Conservation (phyloP, 2,329 filamentous ascomycete genomes). For the Hypoxylon sp. region DNA sequence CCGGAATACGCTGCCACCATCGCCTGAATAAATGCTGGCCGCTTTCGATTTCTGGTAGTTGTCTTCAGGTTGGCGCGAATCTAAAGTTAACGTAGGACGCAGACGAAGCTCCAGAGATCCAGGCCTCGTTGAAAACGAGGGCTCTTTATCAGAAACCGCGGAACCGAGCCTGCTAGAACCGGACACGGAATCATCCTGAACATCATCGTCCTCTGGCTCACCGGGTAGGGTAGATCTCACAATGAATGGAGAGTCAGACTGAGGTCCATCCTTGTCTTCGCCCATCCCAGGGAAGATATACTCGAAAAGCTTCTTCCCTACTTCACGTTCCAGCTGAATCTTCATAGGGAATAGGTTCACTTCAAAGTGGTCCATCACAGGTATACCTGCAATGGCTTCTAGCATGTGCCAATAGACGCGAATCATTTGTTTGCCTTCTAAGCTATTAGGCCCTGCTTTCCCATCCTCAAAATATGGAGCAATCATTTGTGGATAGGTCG, state of each 20-base stretch:
- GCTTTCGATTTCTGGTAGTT: conserved; percentile 62
- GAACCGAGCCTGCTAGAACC: conserved; percentile 59
- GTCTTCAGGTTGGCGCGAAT: conserved; percentile 57
- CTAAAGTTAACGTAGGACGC: conserved; percentile 82
- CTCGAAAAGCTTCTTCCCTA: conserved; percentile 93
- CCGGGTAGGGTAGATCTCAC: conserved; percentile 62
- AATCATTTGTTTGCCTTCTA: conserved; percentile 84
- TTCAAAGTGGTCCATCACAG: conserved; percentile 97
- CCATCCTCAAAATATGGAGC: conserved; percentile 85
- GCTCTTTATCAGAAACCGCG: conserved; percentile 63
- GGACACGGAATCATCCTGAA: conserved; percentile 59
- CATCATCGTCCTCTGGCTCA: conserved; percentile 66
- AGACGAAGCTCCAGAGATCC: conserved; percentile 86
- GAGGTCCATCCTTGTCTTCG: conserved; percentile 64
- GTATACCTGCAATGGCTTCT: conserved; percentile 96
- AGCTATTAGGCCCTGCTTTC: conserved; percentile 65
- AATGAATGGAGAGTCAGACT: conserved; percentile 74
- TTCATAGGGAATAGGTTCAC: conserved; percentile 94
- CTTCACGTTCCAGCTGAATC: conserved; percentile 92
- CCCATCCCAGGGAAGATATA: conserved; percentile 95
- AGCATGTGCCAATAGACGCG: conserved; percentile 98
- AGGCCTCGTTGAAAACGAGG: conserved; percentile 72
- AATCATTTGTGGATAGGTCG: conserved; percentile 96
- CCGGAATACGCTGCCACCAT: conserved; percentile 65
- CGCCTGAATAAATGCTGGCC: conserved; percentile 64